Evolutionary conservation across 441 rosid genomes (phyloP).

Genomic region (Omphalea diandra): DNA sequence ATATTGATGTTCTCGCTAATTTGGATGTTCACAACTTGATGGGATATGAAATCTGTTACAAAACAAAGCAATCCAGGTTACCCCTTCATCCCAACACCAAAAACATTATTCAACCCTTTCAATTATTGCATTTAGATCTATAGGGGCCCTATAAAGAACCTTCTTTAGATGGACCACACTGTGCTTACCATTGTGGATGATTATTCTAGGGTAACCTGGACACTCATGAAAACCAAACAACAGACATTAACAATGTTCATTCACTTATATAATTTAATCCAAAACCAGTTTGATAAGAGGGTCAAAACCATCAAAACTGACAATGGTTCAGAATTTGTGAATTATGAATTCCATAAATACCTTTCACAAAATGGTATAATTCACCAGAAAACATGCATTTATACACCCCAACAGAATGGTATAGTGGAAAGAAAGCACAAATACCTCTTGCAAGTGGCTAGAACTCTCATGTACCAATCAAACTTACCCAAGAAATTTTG

Average conservation of each 20-base stretch:
- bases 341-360: no score
- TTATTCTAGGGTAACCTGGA: not conserved
- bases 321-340: not conserved
- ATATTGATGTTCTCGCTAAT: no score
- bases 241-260: no score
- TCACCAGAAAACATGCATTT: not conserved
- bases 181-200: not conserved
- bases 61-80: no score
- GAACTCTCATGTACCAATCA: not conserved
- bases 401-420: not conserved
- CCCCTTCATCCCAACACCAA: not conserved
- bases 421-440: not conserved
- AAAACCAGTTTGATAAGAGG: not conserved
- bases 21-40: no score
- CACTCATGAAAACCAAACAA: not conserved
- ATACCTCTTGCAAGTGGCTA: not conserved
- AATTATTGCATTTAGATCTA: not conserved
- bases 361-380: no score
- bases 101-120: not conserved
- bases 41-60: not conserved
- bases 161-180: not conserved
- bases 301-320: not conserved
- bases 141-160: not conserved
- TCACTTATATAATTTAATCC: no score
- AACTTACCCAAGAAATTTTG: not conserved